Evolutionary conservation across 345 rosid species (phyloP).

Genomic region (Turnera subulata): DNA sequence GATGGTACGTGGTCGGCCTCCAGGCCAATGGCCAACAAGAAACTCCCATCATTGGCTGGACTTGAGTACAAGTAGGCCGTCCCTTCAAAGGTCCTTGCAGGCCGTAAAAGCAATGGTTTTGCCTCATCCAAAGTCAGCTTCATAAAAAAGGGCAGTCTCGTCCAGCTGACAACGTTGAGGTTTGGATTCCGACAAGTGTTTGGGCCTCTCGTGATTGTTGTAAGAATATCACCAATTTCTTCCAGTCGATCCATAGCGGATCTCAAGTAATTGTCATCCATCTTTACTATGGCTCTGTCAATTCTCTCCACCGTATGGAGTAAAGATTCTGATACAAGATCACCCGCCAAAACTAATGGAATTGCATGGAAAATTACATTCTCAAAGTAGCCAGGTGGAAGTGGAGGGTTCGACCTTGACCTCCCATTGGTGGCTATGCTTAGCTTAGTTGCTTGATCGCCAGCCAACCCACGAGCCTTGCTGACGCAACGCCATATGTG

Average conservation of each 20-base stretch:
- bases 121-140: slow-evolving; percentile 15
- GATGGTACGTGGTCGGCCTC: slow-evolving; percentile 12
- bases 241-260: slow-evolving; percentile 15
- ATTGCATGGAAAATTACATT: background rate
- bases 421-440: slow-evolving; percentile 5
- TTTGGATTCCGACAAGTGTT: background rate
- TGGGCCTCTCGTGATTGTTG: background rate
- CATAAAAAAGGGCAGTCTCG: slow-evolving; percentile 3
- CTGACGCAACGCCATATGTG: slow-evolving; percentile 14
- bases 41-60: background rate
- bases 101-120: background rate
- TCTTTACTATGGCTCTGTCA: background rate
- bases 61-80: background rate
- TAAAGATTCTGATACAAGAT: slow-evolving; percentile 3
- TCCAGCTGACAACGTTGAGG: slow-evolving; percentile 1
- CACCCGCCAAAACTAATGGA: background rate
- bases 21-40: slow-evolving; percentile 13
- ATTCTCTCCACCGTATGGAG: background rate
- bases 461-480: slow-evolving; percentile 3
- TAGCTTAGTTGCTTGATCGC: no score
- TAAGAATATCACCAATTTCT: background rate
- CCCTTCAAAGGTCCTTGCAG: background rate
- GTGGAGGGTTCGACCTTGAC: slow-evolving; percentile 2
- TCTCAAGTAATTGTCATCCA: slow-evolving; percentile 18
- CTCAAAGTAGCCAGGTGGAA: slow-evolving; percentile 3